These are phyloP conservation scores for Aphanomyces stellatus DNA, from an alignment of 352 stramenopile genomes.

Conservation along the genomic window DNA sequence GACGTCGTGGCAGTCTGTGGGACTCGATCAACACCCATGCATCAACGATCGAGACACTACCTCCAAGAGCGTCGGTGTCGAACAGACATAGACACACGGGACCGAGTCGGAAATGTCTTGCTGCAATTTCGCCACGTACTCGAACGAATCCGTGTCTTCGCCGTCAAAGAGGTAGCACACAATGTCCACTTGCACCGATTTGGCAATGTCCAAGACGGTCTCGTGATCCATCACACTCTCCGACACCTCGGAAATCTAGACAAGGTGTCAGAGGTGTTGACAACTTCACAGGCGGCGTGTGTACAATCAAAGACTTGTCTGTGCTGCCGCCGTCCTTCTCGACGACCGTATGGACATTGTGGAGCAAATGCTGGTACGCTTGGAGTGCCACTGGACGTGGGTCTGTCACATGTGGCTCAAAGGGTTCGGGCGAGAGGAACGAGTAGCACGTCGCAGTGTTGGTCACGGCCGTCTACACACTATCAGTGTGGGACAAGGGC, in stretches of 20 bases:
- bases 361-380: conserved; percentile 20
- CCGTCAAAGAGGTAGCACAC: conserved; percentile 22
- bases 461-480: background rate
- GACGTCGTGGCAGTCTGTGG: background rate
- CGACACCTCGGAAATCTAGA: conserved; percentile 19
- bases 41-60: too few species aligned
- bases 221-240: background rate
- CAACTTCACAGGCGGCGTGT: background rate
- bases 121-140: conserved; percentile 17
- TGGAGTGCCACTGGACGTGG: background rate
- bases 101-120: conserved; percentile 13
- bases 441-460: background rate
- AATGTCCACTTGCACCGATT: conserved; percentile 16
- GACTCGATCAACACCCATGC: too few species aligned
- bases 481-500: too few species aligned
- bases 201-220: conserved; percentile 16
- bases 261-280: background rate
- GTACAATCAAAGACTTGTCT: conserved; percentile 14
- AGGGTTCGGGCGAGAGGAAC: background rate
- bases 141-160: conserved; percentile 16
- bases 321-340: background rate
- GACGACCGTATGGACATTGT: conserved; percentile 15
- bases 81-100: conserved; percentile 17
- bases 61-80: background rate
- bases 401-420: background rate